Percentiles rank a stretch among this genome's conserved stretches.
phyloP scores from a whole-genome alignment of 2,329 filamentous ascomycete genomes.

The Salinomyces thailandicus region DNA sequence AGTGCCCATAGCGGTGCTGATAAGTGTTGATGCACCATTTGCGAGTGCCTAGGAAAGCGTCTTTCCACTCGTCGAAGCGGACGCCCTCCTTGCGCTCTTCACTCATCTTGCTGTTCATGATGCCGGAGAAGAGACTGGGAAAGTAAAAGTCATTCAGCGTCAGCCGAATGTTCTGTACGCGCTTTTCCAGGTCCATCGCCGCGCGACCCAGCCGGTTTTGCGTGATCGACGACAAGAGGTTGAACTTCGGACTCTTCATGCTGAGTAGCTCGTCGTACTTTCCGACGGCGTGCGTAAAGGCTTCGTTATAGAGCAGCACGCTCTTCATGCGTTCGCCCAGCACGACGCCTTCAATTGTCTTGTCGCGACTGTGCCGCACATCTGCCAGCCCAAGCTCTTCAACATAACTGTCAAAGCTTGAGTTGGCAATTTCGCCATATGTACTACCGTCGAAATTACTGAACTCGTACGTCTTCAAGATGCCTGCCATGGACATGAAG shows the following conservation, averaged over 20 bases:
- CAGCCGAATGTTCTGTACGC: conserved; percentile 58
- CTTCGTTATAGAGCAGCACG: conserved; percentile 74
- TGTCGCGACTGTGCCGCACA: conserved; percentile 70
- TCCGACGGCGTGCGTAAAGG: conserved; percentile 81
- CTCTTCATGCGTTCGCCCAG: conserved; percentile 80
- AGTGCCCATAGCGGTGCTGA: conserved; percentile 56
- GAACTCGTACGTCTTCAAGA: conserved; percentile 49
- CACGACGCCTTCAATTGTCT: conserved; percentile 81
- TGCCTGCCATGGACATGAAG: conserved; percentile 49
- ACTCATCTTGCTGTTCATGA: conserved; percentile 71
- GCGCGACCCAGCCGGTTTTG: conserved; percentile 72
- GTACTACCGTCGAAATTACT: conserved; percentile 52
- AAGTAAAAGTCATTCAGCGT: conserved; percentile 86
- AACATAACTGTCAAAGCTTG: conserved; percentile 64
- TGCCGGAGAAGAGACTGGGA: conserved; percentile 76
- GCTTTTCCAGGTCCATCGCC: conserved; percentile 64
- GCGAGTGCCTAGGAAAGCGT: conserved; percentile 62
- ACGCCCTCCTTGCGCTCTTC: conserved; percentile 63
- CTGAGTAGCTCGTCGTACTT: conserved; percentile 66
- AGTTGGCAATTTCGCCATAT: conserved; percentile 50
- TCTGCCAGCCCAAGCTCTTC: conserved; percentile 69
- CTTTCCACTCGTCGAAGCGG: conserved; percentile 75
- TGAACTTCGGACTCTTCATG: conserved; percentile 58
- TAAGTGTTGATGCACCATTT: conserved; percentile 63
- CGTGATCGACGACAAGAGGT: conserved; percentile 59